Conservation (phyloP, 2,329 filamentous ascomycete genomes). For the Dissoconium aciculare region DNA sequence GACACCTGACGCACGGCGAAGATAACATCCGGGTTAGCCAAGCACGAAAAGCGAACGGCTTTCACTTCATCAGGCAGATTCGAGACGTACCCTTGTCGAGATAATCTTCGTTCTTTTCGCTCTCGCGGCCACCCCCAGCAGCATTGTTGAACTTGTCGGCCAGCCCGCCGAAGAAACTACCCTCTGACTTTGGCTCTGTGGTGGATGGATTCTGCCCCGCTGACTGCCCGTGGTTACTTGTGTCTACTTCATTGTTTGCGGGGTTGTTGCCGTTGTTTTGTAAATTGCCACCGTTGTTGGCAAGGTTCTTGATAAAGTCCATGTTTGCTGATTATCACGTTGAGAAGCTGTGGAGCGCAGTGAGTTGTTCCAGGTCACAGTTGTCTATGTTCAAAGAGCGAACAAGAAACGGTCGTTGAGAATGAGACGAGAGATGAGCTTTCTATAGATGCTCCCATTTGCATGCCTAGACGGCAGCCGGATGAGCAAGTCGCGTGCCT, state of each 20-base stretch:
- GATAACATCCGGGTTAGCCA: too few relatives aligned
- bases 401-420: too few relatives aligned
- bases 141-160: constrained; percentile 56
- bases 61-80: background rate
- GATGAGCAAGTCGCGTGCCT: too few relatives aligned
- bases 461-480: too few relatives aligned
- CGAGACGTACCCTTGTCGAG: constrained; percentile 56
- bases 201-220: background rate
- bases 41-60: constrained; percentile 4
- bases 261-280: constrained; percentile 9
- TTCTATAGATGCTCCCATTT: too few relatives aligned
- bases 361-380: too few relatives aligned
- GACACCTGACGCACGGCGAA: constrained; percentile 45
- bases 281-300: constrained; percentile 21
- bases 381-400: too few relatives aligned
- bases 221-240: background rate
- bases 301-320: constrained; percentile 35
- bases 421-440: too few relatives aligned
- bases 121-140: constrained; percentile 56
- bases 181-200: constrained; percentile 11
- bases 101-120: constrained; percentile 62
- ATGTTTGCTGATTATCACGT: too few relatives aligned
- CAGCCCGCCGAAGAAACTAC: constrained; percentile 43
- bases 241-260: constrained; percentile 5
- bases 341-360: too few relatives aligned